A percentile compares a stretch with the other conserved stretches of the same genome.
phyloP scores from a whole-genome alignment of 805 yeast genomes.

The Lipomyces lipofer region DNA sequence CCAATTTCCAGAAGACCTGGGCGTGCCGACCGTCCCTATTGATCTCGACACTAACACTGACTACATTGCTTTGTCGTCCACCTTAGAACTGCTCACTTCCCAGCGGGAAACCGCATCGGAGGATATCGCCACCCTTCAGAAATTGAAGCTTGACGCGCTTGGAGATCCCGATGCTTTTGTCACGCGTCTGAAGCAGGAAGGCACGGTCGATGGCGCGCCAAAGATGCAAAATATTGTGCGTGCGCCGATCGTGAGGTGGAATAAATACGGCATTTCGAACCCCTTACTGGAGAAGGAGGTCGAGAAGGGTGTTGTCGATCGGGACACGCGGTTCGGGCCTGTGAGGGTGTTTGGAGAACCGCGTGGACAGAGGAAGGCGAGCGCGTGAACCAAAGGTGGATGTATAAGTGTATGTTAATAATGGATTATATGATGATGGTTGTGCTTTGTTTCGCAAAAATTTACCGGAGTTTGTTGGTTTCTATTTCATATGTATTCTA shows the following conservation, averaged over 20 bases:
- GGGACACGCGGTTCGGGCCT: conserved; percentile 34
- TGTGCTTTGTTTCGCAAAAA: too few species aligned
- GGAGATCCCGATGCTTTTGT: conserved; percentile 35
- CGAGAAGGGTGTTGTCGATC: conserved; percentile 33
- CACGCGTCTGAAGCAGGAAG: conserved; percentile 20
- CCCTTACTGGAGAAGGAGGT: conserved; percentile 34
- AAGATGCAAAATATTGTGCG: conserved; percentile 34
- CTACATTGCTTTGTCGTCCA: conserved; percentile 38
- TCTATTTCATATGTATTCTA: neutral
- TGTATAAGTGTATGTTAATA: too few species aligned
- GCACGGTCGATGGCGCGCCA: conserved; percentile 33
- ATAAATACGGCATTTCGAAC: conserved; percentile 38
- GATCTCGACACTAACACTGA: conserved; percentile 35
- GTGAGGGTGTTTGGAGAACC: conserved; percentile 25
- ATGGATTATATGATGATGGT: too few species aligned
- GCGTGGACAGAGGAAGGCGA: conserved; percentile 21
- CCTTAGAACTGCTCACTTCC: conserved; percentile 34
- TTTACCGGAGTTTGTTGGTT: too few species aligned
- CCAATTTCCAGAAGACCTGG: conserved; percentile 3
- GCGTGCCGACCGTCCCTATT: conserved; percentile 21
- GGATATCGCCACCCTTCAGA: conserved; percentile 34
- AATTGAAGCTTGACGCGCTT: conserved; percentile 34
- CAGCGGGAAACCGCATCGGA: conserved; percentile 34
- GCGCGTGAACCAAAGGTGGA: too few species aligned
- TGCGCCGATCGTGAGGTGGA: conserved; percentile 40